Percentiles rank a stretch among this genome's conserved stretches.
Evolutionary conservation across 2,329 filamentous ascomycete genomes (phyloP).

Genomic region (Ciborinia camelliae): DNA sequence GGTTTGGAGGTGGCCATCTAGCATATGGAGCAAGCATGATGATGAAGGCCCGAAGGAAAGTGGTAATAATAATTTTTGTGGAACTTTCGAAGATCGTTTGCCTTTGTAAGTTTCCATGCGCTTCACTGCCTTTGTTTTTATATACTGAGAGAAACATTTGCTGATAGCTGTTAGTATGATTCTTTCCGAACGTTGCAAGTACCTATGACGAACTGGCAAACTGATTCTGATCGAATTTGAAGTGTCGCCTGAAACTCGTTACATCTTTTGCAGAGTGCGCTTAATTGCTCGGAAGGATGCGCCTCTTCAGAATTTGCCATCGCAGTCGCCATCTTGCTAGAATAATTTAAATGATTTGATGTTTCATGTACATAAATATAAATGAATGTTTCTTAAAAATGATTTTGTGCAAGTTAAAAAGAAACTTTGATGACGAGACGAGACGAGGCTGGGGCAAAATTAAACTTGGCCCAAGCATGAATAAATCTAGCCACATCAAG

Average conservation of each 20-base stretch:
- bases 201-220: conserved; percentile 34
- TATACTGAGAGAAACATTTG: conserved; percentile 73
- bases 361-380: conserved; percentile 15
- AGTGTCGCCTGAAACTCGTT: conserved; percentile 31
- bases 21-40: conserved; percentile 68
- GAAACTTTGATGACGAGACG: conserved; percentile 3
- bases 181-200: conserved; percentile 13
- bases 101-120: conserved; percentile 66
- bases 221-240: conserved; percentile 36
- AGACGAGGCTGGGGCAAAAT: conserved; percentile 14
- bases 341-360: not conserved
- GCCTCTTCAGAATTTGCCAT: conserved; percentile 20
- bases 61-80: conserved; percentile 63
- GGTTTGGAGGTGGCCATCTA: conserved; percentile 65
- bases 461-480: conserved; percentile 1
- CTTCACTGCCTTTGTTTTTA: conserved; percentile 75
- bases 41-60: conserved; percentile 84
- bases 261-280: conserved; percentile 34
- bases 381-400: conserved; percentile 14
- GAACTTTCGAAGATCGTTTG: conserved; percentile 38
- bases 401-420: not conserved
- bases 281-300: not conserved
- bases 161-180: conserved; percentile 42
- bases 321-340: conserved; percentile 19
- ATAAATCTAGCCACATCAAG: not conserved